Evolutionary conservation across 1,139 yeast genomes (phyloP), one percentile per base, ranked within the genome.

Genomic region (Pneumocystis oryctolagi): DNA sequence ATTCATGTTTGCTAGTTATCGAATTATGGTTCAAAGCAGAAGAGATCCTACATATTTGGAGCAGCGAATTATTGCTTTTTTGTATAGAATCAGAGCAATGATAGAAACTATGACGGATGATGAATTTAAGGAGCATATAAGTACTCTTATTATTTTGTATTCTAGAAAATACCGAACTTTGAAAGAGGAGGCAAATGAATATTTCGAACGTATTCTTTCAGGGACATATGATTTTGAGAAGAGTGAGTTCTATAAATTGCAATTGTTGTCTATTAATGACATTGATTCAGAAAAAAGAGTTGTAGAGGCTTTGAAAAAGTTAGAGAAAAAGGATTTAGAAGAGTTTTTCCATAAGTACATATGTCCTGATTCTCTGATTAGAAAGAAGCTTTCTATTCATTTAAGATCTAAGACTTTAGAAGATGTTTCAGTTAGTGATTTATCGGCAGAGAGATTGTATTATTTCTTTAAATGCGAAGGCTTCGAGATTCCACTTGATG

Each of bases 1-100:
- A 25, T 5, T 42, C 20, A 47, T 47, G 12, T 20, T 47, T 47
- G 14, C n/a, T 47, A 47, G 95, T 16, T 80, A 85, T 67, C 79
- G 96, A 69, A 75, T 92, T n/a, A 75, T 90, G 67, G 79, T 90
- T 59, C 98, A 92, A 75, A 85, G 95, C 65, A 97, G 89, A 73
- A 82, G 87, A 71, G 75, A 87, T 1, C 79, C 94, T 2, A 80
- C 80, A 16, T 89, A 84, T 72, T 78, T 92, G 68, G 89, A 88
- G 71, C 81, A 80, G 67, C 80, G 98, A 72, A 86, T 92, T 65
- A 86, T 82, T 58, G 80, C 79, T 63, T 89, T 88, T 71, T 76
- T 89, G 64, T 68, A 68, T 12, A 69, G 68, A 14, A 69, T 80
- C 74, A 76, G 78, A 62, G 67, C 72, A 62, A 69, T 73, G 62